Evolutionary conservation across 1,284 basidiomycete genomes (phyloP), one percentile per base, ranked within the genome.

Genomic region (Trametes pubescens): DNA sequence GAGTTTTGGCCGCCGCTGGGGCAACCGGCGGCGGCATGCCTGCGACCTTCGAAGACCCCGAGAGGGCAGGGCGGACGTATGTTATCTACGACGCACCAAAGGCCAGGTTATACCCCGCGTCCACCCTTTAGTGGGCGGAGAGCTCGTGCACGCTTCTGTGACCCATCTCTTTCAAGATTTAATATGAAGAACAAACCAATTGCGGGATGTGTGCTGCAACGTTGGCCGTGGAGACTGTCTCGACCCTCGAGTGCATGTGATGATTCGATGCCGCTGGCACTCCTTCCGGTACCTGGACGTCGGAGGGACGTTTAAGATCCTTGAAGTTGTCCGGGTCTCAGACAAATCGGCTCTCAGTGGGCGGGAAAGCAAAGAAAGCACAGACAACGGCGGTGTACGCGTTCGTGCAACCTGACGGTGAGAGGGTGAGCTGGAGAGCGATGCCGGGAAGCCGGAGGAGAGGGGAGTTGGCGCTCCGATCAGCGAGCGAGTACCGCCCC

Each of bases 71-170:
- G 67, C 67, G 67, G 64, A 62, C 64, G 67, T 68, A 65, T 62
- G 64, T 68, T 34, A 65, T 68, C 67, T 68, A 64, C 67, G 64
- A 57, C 67, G 67, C 61, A 64, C 58, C 34, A 48, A 64, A 65
- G 64, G 67, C 67, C 64, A 68, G 67, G 67, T 68, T 68, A 52
- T 62, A 65, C 64, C 67, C 67, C 67, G 43, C 67, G 67, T 59
- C 67, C 67, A 65, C 67, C 49, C 67, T 68, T 63, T 8, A 47
- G 65, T 65, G 67, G 64, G 67, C 67, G 52, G 61, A 62, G 62
- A 59, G 53, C 37, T 38, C 35, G 56, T 44, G 44, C 34, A 40
- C 60, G 48, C 48, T 59, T 34, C 44, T 44, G 53, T 44, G 14
- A 32, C 29, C 60, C 60, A 61, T 61, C 47, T 55, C 38, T 56